A percentile compares a stretch with the other conserved stretches of the same genome.
phyloP scores from a whole-genome alignment of 176 grass and related monocot species.

The Musa itinerans region DNA sequence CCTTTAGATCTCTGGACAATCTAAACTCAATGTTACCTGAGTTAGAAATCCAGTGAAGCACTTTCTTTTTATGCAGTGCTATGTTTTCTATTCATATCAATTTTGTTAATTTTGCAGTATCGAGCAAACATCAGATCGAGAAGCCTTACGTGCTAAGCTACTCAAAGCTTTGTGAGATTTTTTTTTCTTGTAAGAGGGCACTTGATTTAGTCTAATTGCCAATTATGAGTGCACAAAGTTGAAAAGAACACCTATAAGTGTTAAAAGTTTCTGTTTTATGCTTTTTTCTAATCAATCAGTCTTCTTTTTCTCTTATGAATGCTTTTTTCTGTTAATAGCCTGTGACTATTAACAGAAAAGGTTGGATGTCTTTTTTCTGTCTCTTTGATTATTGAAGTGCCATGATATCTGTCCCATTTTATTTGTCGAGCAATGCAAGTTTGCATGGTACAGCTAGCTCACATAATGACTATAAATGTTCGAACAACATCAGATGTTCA shows the following conservation, averaged over 20 bases:
- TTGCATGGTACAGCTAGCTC: too few species aligned
- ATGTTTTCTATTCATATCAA: background rate
- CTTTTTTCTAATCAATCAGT: background rate
- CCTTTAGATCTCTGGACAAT: background rate
- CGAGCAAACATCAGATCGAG: constrained; percentile 40
- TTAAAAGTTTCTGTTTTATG: background rate
- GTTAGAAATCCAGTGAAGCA: background rate
- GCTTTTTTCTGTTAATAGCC: too few species aligned
- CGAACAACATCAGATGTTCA: too few species aligned
- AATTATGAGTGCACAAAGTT: too few species aligned
- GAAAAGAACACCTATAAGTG: too few species aligned
- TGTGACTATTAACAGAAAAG: too few species aligned
- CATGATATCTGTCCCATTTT: too few species aligned
- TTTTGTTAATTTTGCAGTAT: constrained; percentile 41
- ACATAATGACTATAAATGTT: too few species aligned
- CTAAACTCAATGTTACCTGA: background rate
- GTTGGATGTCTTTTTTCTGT: too few species aligned
- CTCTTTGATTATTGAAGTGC: too few species aligned
- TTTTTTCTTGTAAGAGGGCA: background rate
- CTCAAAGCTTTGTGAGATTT: constrained; percentile 36
- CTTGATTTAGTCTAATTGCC: background rate
- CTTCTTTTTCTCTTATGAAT: too few species aligned
- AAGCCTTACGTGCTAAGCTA: constrained; percentile 49
- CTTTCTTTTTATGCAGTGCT: background rate
- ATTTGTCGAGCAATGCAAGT: too few species aligned